Evolutionary conservation across 441 rosid species (phyloP), one percentile per base, ranked within the genome.

Genomic region (Populus hybrid): DNA sequence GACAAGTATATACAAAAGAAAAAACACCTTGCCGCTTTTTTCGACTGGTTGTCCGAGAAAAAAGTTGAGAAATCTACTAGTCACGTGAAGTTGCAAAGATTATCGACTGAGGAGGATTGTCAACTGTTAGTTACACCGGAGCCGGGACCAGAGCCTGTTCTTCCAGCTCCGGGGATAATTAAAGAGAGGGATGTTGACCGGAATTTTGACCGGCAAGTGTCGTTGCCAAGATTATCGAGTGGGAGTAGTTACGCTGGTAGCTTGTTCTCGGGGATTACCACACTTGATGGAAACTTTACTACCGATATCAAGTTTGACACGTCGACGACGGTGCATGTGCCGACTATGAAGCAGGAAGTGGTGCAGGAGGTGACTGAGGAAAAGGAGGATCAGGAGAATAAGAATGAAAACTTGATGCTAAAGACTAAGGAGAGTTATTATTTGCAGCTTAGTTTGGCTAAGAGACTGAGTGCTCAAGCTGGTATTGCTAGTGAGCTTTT

Each of bases 241-340:
- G 97, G 92, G 77, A 95, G 98, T 72, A 94, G 97, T 75, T 91
- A 86, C 67, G 91, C 90, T 0, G 92, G 93, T 18, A 93, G 99
- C 84, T 89, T 91, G 88, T 92, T 92, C 85, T 92, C 98, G 2
- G 97, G 90, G 67, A 21, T 69, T 34, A 84, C 90, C 35, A 90
- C 95, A 24, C 72, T 87, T 76, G 97, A 91, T 18, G 97, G 91
- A 10, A 88, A 80, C 77, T 87, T 84, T 65, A 86, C 86, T 34
- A 86, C 88, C 50, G 97, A 87, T n/a, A 88, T 85, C 14, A 88
- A 89, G 83, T 2, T 23, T 24, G 93, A 90, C 42, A 76, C 88
- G 24, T 84, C 83, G 21, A 83, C 87, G 46, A 70, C 85, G 26
- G 77, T 6, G 70, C 18, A 2, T 80, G 85, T 42, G 76, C 86